Evolutionary conservation across 768 basidiomycete genomes (phyloP), one percentile per base, ranked within the genome.

Genomic region (Lentinula sp.): DNA sequence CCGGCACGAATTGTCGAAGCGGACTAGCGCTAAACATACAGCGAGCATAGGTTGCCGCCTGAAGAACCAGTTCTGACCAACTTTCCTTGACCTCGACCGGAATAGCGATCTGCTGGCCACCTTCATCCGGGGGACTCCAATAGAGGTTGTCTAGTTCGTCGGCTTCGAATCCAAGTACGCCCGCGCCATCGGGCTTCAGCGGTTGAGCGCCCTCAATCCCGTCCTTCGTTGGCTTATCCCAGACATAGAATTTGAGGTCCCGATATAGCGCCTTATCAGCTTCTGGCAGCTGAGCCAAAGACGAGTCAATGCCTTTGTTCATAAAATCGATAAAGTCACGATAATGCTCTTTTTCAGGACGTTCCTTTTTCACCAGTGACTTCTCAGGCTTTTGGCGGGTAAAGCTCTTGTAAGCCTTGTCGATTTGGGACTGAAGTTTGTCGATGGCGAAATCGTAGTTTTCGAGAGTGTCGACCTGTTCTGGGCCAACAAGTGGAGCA

Each of bases 371-470:
- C 28, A 4, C 28, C 8, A 28, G 31, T 35, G 7, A 7, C 5
- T 4, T 9, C 15, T 39, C 37, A 39, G 32, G 32, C 10, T 34
- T 34, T n/a, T 34, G 9, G 9, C 13, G 9, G 15, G 16, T 15
- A 15, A 53, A 53, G 32, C 11, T 10, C 31, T 37, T 7, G 15
- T 16, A 32, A 35, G 52, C 52, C 34, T 35, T 34, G 11, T 54
- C 21, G 31, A 58, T n/a, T 51, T 42, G 9, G 21, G 13, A 15
- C 31, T 48, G 13, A 37, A 61, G 40, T 18, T 55, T n/a, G 60
- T 61, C 53, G 37, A 61, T 55, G 32, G 23, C 10, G 59, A 51
- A 9, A 32, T 60, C 11, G 34, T 60, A 60, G 60, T 61, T 61
- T 40, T 43, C 60, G 3, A 61, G 52, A 21, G 10, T 7, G 52